Percentiles rank a stretch among this genome's conserved stretches.
phyloP scores from a whole-genome alignment of 2,329 filamentous ascomycete species.

The Pyricularia grisea region DNA sequence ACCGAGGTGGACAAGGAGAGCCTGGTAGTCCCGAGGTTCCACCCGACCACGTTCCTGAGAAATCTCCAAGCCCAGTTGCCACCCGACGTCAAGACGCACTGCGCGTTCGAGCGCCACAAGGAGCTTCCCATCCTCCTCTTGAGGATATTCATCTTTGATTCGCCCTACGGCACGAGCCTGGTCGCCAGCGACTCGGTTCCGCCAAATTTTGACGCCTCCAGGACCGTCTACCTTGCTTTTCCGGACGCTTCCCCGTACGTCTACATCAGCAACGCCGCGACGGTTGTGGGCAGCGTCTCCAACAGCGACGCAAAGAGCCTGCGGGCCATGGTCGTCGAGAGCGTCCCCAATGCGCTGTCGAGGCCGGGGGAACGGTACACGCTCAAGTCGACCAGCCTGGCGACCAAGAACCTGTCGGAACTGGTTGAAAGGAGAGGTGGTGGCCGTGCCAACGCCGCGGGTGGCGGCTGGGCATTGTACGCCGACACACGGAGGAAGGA shows the following conservation, averaged over 20 bases:
- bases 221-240: conserved; percentile 72
- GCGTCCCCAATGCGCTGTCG: conserved; percentile 75
- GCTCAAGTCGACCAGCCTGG: conserved; percentile 57
- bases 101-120: conserved; percentile 65
- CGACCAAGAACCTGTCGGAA: conserved; percentile 61
- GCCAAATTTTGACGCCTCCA: conserved; percentile 51
- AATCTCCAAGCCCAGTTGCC: conserved; percentile 66
- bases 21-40: conserved; percentile 58
- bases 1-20: conserved; percentile 34
- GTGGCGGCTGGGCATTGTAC: conserved; percentile 70
- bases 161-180: conserved; percentile 62
- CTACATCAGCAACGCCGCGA: conserved; percentile 47
- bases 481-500: conserved; percentile 48
- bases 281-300: conserved; percentile 23
- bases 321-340: conserved; percentile 63
- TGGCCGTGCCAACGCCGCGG: conserved; percentile 56
- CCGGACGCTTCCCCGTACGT: conserved; percentile 71
- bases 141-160: conserved; percentile 72
- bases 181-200: conserved; percentile 21
- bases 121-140: conserved; percentile 62
- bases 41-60: conserved; percentile 70
- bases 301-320: conserved; percentile 51
- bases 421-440: conserved; percentile 61
- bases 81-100: conserved; percentile 76
- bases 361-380: conserved; percentile 63